Conservation (phyloP, 2,329 filamentous ascomycete species). For the Aspergillus sp. region DNA sequence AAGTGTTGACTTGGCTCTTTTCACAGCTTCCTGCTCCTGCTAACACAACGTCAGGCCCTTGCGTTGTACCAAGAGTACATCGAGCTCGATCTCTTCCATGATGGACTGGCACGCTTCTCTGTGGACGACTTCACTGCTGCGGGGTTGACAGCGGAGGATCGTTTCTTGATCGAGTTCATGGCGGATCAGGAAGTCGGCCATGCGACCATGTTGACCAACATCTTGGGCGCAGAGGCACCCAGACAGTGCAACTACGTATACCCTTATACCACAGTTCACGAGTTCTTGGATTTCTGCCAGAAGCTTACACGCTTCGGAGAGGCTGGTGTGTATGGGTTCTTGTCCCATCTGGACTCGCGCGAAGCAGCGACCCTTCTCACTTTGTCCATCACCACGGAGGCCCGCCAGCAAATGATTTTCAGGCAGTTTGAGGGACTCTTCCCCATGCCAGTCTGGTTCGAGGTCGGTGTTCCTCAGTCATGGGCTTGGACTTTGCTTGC, state of each 20-base stretch:
- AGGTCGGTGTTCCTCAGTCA: conserved; percentile 75
- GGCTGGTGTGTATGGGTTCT: conserved; percentile 77
- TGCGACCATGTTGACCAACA: conserved; percentile 73
- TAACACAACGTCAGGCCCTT: conserved; percentile 49
- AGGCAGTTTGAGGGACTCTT: conserved; percentile 78
- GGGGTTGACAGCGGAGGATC: conserved; percentile 69
- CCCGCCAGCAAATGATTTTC: conserved; percentile 81
- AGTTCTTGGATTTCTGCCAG: conserved; percentile 82
- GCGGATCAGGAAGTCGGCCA: conserved; percentile 75
- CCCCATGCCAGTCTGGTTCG: conserved; percentile 82
- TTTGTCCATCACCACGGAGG: conserved; percentile 76
- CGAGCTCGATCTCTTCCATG: conserved; percentile 79
- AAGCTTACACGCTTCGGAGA: conserved; percentile 83
- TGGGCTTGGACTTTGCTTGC: conserved; percentile 83
- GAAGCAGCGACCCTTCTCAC: conserved; percentile 72
- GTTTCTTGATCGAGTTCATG: conserved; percentile 74
- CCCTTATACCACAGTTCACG: conserved; percentile 70
- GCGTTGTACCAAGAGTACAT: conserved; percentile 83
- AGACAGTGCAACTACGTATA: conserved; percentile 81
- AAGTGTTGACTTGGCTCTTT: conserved; percentile 14
- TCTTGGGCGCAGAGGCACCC: conserved; percentile 70
- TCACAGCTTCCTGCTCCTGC: neutral
- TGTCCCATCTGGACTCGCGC: conserved; percentile 74
- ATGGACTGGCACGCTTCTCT: conserved; percentile 69
- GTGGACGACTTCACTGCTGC: conserved; percentile 68